These are phyloP conservation scores for Sclerotinia borealis DNA, from an alignment of 2,329 filamentous ascomycete genomes.

Conservation along the genomic window DNA sequence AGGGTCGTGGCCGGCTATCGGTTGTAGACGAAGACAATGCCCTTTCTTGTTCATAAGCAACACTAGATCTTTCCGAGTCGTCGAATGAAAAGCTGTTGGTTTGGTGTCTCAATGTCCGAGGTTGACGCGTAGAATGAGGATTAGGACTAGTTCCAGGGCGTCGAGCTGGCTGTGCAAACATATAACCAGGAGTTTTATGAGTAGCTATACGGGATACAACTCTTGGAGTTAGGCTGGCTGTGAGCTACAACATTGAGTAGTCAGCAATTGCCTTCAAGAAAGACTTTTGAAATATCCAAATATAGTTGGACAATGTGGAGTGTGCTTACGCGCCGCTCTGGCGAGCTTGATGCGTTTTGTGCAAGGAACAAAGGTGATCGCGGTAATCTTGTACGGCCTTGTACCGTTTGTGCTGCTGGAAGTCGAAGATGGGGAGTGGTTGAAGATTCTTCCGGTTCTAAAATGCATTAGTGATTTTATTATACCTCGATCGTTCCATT, in stretches of 20 bases:
- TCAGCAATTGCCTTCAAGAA: neutral
- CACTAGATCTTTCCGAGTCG: slow-evolving; percentile 30
- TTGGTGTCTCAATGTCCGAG: slow-evolving; percentile 31
- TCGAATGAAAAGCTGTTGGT: slow-evolving; percentile 34
- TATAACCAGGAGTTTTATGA: slow-evolving; percentile 27
- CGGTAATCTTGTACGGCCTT: slow-evolving; percentile 22
- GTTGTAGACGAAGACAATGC: slow-evolving; percentile 22
- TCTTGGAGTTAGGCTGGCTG: slow-evolving; percentile 24
- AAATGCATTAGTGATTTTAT: slow-evolving; percentile 1
- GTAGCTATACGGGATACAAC: slow-evolving; percentile 22
- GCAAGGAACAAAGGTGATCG: slow-evolving; percentile 32
- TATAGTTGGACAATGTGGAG: neutral
- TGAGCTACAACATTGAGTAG: slow-evolving; percentile 1
- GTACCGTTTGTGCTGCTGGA: slow-evolving; percentile 12
- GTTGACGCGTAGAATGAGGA: slow-evolving; percentile 7
- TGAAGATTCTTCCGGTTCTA: slow-evolving; percentile 28
- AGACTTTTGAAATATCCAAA: neutral
- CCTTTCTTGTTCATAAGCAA: slow-evolving; percentile 29
- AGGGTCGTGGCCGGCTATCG: slow-evolving; percentile 15
- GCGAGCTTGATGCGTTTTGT: slow-evolving; percentile 31
- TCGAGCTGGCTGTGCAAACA: slow-evolving; percentile 31
- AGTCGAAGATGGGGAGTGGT: slow-evolving; percentile 23
- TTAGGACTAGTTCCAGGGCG: slow-evolving; percentile 20
- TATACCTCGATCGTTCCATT: neutral
- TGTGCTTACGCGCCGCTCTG: slow-evolving; percentile 18